These are phyloP conservation scores for Populus tomentosa DNA, from an alignment of 441 rosid species.

Conservation along the genomic window DNA sequence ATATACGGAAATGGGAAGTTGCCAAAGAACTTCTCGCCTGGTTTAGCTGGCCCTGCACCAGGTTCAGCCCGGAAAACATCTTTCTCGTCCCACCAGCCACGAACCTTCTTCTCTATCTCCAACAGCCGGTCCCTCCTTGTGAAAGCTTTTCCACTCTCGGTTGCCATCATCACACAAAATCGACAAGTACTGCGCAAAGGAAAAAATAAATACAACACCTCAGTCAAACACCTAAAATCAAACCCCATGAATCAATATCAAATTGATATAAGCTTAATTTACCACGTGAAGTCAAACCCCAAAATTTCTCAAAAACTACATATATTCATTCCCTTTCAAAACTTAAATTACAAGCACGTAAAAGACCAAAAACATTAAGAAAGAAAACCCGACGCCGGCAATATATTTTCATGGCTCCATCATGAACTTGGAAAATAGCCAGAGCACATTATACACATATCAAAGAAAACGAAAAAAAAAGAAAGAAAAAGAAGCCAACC, in stretches of 20 bases:
- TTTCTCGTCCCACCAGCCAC: constrained; percentile 65
- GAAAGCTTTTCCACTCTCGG: constrained; percentile 56
- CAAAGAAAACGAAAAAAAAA: no score
- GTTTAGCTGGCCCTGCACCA: no score
- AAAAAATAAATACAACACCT: background rate
- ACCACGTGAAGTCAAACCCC: background rate
- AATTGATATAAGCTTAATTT: background rate
- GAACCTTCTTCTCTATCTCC: constrained; percentile 54
- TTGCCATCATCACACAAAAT: constrained; percentile 49
- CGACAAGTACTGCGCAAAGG: constrained; percentile 30
- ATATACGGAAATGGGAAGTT: no score
- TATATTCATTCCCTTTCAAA: background rate
- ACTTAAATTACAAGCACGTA: no score
- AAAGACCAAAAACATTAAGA: background rate
- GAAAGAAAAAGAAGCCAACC: no score
- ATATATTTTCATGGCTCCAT: no score
- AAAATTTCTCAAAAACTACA: background rate
- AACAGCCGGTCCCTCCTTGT: constrained; percentile 72
- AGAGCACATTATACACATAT: no score
- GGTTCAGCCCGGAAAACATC: no score
- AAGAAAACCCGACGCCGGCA: no score
- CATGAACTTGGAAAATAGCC: no score
- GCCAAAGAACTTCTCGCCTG: no score
- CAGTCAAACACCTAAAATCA: background rate
- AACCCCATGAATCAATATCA: background rate